Percentiles rank a stretch among this genome's conserved stretches.
Evolutionary conservation across 352 stramenopile species (phyloP).

Genomic region (Globisporangium takayamanum): DNA sequence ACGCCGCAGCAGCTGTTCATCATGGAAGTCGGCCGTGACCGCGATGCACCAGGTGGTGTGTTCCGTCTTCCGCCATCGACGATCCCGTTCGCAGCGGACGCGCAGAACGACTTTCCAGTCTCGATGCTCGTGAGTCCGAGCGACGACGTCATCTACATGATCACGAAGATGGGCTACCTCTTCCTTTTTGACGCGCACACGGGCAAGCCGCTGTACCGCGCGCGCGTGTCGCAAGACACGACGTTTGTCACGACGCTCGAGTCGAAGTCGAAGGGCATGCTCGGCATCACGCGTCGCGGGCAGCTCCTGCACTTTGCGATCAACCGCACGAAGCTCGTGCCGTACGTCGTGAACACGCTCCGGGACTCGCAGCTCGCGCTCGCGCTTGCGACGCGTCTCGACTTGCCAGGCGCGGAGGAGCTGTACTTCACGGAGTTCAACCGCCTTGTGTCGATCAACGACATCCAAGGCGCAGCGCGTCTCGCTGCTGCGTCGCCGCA

Average conservation of each 20-base stretch:
- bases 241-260: slow-evolving; percentile 94
- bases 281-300: slow-evolving; percentile 97
- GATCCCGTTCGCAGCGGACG: slow-evolving; percentile 96
- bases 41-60: slow-evolving; percentile 91
- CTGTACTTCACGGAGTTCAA: slow-evolving; percentile 99
- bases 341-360: slow-evolving; percentile 98
- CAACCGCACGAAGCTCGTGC: slow-evolving; percentile 97
- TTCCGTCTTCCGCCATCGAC: slow-evolving; percentile 91
- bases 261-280: slow-evolving; percentile 92
- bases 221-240: slow-evolving; percentile 96
- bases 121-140: slow-evolving; percentile 91
- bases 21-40: slow-evolving; percentile 98
- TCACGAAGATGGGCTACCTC: slow-evolving; percentile 99
- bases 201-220: slow-evolving; percentile 97
- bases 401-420: slow-evolving; percentile 97
- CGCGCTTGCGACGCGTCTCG: slow-evolving; percentile 93
- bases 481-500: slow-evolving; percentile 90
- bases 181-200: slow-evolving; percentile 99
- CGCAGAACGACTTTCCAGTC: slow-evolving; percentile 97
- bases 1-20: slow-evolving; percentile 91
- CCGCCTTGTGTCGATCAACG: slow-evolving; percentile 82
- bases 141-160: slow-evolving; percentile 97
- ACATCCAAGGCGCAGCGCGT: slow-evolving; percentile 77
- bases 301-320: slow-evolving; percentile 96
- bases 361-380: slow-evolving; percentile 96